These are phyloP conservation scores for Apiotrichum brassicae DNA, from an alignment of 1,284 basidiomycete species.

Conservation along the genomic window DNA sequence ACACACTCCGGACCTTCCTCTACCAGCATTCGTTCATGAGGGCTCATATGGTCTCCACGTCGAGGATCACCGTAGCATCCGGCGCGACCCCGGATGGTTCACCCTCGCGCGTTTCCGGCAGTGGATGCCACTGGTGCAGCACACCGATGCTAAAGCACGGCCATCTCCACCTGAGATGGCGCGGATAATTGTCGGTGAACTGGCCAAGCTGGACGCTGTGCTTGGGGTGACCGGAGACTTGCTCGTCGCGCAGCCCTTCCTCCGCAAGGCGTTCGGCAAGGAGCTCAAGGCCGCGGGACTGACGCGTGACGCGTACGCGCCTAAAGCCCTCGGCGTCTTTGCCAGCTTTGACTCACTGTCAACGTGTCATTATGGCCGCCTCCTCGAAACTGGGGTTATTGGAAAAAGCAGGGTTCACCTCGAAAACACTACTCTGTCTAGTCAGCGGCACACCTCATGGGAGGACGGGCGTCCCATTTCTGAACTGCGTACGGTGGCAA, in stretches of 20 bases:
- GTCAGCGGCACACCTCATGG: slow-evolving; percentile 9
- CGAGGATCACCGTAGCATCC: slow-evolving; percentile 32
- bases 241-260: slow-evolving; percentile 26
- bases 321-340: slow-evolving; percentile 17
- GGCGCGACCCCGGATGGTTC: slow-evolving; percentile 38
- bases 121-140: slow-evolving; percentile 21
- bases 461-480: slow-evolving; percentile 1
- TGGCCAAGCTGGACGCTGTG: slow-evolving; percentile 23
- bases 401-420: slow-evolving; percentile 19
- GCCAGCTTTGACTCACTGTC: slow-evolving; percentile 13
- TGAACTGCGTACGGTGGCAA: slow-evolving; percentile 18
- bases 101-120: slow-evolving; percentile 35
- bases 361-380: slow-evolving; percentile 26
- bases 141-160: neutral
- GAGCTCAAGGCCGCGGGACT: slow-evolving; percentile 8
- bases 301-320: neutral
- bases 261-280: slow-evolving; percentile 25
- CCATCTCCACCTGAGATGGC: slow-evolving; percentile 15
- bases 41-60: slow-evolving; percentile 37
- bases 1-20: slow-evolving; percentile 7
- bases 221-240: slow-evolving; percentile 22
- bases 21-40: slow-evolving; percentile 32
- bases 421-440: slow-evolving; percentile 15
- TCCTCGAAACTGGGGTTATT: slow-evolving; percentile 17
- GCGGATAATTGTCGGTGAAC: slow-evolving; percentile 15